Evolutionary conservation across 1,284 basidiomycete species (phyloP), one percentile per base, ranked within the genome.

Genomic region (Phenoliferia sp.): DNA sequence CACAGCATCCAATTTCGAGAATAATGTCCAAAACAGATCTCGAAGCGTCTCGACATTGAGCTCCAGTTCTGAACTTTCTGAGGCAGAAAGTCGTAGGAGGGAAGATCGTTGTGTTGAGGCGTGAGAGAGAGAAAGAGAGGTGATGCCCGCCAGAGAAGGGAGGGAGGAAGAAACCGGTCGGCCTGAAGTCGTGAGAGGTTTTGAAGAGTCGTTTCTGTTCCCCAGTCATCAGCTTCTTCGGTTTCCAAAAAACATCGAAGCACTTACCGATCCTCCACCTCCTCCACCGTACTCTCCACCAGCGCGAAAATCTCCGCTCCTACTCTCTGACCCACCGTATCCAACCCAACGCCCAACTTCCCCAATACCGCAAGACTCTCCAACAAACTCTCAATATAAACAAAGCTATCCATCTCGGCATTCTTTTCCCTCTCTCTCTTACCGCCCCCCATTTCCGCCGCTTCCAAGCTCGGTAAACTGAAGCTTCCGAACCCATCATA

Each of bases 11-110:
- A 99, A 79, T 80, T 99, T 99, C 6, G 94, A 96, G 78, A 93
- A 99, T 22, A 97, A 79, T 4, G 96, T 98, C 94, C 95, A 99
- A 80, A 99, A 98, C 44, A 99, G 83, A 79, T 99, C 96, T 68
- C 84, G 85, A 62, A 98, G 79, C n/a, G 90, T 87, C 74, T 94
- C 90, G 69, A 92, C 88, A 78, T 96, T 88, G 44, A 85, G 80
- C 60, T 87, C 84, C 62, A 44, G 76, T 9, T 85, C 85, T 34
- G 86, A 86, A 4, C 87, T 87, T 75, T 94, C 90, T 71, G 94
- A 79, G 9, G 90, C 86, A 35, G 88, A 84, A n/a, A 93, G 83
- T 33, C 90, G 84, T 60, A 94, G 78, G n/a, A 74, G 64, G 0
- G 67, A 62, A 1, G 72, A 62, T 29, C 60, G 60, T 31, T 52